Percentiles rank a stretch among this genome's conserved stretches.
Evolutionary conservation across 1,139 yeast species (phyloP).

Genomic region (Scheffersomyces cryptocercus): DNA sequence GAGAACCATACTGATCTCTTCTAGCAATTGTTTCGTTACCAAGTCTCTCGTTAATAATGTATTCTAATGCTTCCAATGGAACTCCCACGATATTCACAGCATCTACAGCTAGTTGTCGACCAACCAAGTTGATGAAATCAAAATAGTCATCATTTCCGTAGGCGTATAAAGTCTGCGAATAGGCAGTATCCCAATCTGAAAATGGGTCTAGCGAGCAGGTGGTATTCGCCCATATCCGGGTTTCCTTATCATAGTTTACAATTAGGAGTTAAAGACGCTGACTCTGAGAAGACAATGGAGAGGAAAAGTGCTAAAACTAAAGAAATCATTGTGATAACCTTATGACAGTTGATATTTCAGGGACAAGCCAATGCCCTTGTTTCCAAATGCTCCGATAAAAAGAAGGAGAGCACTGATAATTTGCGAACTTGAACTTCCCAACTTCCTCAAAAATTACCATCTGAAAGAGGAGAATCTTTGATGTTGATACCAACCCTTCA

Average conservation of each 20-base stretch:
- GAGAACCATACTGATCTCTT: neutral
- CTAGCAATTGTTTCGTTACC: neutral
- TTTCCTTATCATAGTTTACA: neutral
- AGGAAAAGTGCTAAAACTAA: neutral
- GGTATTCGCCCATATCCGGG: neutral
- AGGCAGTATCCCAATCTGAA: neutral
- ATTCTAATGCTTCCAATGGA: neutral
- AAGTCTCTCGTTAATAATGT: neutral
- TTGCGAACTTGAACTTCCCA: neutral
- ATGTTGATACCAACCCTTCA: neutral
- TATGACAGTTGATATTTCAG: neutral
- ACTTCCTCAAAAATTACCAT: neutral
- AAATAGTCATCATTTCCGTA: neutral
- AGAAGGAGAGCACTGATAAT: neutral
- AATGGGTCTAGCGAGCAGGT: neutral
- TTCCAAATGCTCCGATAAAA: neutral
- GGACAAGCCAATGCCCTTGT: neutral
- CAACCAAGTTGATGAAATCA: neutral
- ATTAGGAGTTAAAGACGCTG: neutral
- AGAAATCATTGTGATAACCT: neutral
- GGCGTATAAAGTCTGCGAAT: neutral
- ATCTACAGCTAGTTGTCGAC: neutral
- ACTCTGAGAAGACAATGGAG: neutral
- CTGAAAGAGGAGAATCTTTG: neutral
- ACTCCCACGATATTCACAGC: neutral